These are phyloP conservation scores for Dillenia suffruticosa DNA, from an alignment of 164 flowering plant genomes.

Conservation along the genomic window DNA sequence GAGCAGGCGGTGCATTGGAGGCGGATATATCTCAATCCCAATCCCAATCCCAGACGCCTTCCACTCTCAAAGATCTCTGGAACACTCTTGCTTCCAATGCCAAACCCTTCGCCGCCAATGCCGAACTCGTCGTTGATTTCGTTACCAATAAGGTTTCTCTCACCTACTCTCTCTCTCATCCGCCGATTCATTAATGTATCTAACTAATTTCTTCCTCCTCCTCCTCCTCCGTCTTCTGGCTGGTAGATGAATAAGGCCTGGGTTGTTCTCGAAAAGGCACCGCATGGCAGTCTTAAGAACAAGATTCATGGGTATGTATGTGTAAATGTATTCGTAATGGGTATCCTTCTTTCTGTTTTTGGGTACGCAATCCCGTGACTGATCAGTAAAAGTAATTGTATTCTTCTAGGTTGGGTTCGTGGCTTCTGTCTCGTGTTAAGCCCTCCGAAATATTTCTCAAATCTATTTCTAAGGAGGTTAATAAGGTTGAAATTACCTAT, in stretches of 20 bases:
- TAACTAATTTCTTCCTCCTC: background rate
- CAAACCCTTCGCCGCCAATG: slow-evolving; percentile 42
- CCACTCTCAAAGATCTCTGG: slow-evolving; percentile 62
- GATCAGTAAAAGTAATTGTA: too few species aligned
- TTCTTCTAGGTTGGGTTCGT: slow-evolving; percentile 56
- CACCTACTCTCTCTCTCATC: background rate
- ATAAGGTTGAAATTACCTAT: slow-evolving; percentile 53
- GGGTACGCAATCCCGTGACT: too few species aligned
- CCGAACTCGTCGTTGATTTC: slow-evolving; percentile 63
- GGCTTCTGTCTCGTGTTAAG: slow-evolving; percentile 66
- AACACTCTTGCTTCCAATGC: slow-evolving; percentile 38
- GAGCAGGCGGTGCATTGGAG: slow-evolving; percentile 23
- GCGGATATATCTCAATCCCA: slow-evolving; percentile 17
- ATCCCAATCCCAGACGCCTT: slow-evolving; percentile 28
- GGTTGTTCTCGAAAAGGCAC: slow-evolving; percentile 71
- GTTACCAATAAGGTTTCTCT: slow-evolving; percentile 52
- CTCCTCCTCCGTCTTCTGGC: background rate
- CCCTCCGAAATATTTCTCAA: slow-evolving; percentile 88
- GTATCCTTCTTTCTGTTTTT: background rate
- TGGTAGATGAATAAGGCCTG: slow-evolving; percentile 82
- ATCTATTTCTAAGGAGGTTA: slow-evolving; percentile 79
- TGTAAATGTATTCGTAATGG: too few species aligned
- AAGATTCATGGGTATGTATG: slow-evolving; percentile 64
- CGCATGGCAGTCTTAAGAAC: slow-evolving; percentile 66
- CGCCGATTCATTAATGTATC: background rate